Conservation (phyloP, 2,329 filamentous ascomycete genomes). For the Leptographium galeiforme region DNA sequence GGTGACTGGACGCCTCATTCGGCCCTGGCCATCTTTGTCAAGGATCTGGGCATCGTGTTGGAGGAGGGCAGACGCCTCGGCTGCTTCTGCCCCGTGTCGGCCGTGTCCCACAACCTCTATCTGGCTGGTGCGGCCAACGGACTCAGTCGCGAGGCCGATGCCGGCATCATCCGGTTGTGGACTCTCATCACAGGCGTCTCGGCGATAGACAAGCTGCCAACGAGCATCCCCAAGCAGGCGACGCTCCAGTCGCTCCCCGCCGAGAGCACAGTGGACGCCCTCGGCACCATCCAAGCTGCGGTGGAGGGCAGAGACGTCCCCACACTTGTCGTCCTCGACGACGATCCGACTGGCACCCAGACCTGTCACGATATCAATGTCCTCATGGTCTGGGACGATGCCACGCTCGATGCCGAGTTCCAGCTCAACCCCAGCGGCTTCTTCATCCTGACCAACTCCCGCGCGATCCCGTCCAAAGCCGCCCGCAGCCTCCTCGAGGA, state of each 20-base stretch:
- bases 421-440: constrained; percentile 29
- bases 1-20: constrained; percentile 18
- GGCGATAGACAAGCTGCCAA: neutral
- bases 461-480: constrained; percentile 35
- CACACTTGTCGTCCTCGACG: constrained; percentile 31
- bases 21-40: constrained; percentile 22
- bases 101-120: constrained; percentile 19
- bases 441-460: constrained; percentile 48
- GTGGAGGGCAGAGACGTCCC: constrained; percentile 12
- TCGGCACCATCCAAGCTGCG: neutral
- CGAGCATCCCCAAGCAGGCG: neutral
- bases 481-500: constrained; percentile 32
- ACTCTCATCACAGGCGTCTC: neutral
- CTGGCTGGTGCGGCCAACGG: constrained; percentile 20
- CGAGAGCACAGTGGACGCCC: neutral
- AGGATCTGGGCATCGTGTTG: constrained; percentile 20
- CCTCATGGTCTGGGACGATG: constrained; percentile 37
- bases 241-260: neutral
- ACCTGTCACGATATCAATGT: constrained; percentile 45
- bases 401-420: constrained; percentile 31
- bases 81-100: constrained; percentile 17
- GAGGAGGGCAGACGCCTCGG: constrained; percentile 19
- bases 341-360: constrained; percentile 47
- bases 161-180: constrained; percentile 22
- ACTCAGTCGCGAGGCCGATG: constrained; percentile 20